Percentiles rank a stretch among this genome's conserved stretches.
Conservation (phyloP, 441 rosid species). For the Erodium moschatum region DNA sequence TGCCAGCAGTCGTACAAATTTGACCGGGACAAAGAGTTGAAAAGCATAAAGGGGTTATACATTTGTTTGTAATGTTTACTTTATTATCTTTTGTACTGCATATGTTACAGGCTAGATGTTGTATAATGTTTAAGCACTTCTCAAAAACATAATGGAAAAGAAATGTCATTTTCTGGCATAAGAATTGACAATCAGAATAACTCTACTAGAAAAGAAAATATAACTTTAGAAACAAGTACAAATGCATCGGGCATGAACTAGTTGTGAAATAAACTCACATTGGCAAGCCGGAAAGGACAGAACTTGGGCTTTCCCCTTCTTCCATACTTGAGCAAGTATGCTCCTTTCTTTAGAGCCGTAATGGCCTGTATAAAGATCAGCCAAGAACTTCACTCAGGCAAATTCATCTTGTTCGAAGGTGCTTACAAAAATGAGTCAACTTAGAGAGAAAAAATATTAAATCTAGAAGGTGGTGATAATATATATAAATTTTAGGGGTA, state of each 20-base stretch:
- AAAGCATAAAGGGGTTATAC: background rate
- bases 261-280: slow-evolving; percentile 43
- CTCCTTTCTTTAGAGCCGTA: slow-evolving; percentile 89
- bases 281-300: slow-evolving; percentile 94
- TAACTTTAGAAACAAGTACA: background rate
- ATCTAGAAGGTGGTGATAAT: background rate
- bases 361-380: slow-evolving; percentile 71
- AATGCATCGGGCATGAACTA: background rate
- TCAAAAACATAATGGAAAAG: background rate
- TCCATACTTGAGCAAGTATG: slow-evolving; percentile 91
- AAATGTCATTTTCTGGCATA: too few species aligned
- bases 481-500: background rate
- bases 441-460: slow-evolving; percentile 11
- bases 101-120: background rate
- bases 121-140: background rate
- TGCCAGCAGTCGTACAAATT: background rate
- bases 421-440: slow-evolving; percentile 14
- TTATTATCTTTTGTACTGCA: background rate
- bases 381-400: slow-evolving; percentile 27
- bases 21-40: background rate
- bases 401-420: slow-evolving; percentile 21
- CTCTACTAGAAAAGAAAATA: background rate
- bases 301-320: slow-evolving; percentile 97
- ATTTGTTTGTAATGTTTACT: background rate
- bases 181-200: background rate